A percentile compares a stretch with the other conserved stretches of the same genome.
Conservation (phyloP, 192 early-diverging fungal genomes). For the Umbelopsis isabellina region DNA sequence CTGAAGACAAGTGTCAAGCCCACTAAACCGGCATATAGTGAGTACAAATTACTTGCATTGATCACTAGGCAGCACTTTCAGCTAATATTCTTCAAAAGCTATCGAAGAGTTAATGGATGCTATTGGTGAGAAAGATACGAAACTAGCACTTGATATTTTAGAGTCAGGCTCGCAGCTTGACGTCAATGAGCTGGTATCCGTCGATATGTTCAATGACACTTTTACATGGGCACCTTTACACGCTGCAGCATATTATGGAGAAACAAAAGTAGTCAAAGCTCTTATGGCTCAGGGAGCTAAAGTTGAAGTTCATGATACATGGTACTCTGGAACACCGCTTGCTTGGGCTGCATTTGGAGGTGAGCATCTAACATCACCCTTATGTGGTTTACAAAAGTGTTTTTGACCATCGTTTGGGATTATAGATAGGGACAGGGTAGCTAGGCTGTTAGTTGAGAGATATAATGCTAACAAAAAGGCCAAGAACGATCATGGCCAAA, state of each 20-base stretch:
- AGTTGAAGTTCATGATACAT: conserved; percentile 82
- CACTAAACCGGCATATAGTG: not conserved
- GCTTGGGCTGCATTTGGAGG: conserved; percentile 90
- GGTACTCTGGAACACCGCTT: conserved; percentile 81
- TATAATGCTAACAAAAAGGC: conserved; percentile 77
- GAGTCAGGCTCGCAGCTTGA: conserved; percentile 20
- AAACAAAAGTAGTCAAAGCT: conserved; percentile 63
- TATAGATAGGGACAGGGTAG: conserved; percentile 60
- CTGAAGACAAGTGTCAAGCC: not conserved
- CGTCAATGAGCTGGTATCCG: conserved; percentile 31
- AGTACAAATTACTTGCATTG: not conserved
- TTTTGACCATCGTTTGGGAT: not conserved
- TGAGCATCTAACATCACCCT: not conserved
- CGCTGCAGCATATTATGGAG: conserved; percentile 83
- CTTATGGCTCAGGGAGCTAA: conserved; percentile 79
- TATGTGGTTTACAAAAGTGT: not conserved
- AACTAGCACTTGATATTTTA: conserved; percentile 20
- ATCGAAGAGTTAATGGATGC: conserved; percentile 19
- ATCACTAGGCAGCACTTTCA: not conserved
- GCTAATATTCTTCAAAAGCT: not conserved
- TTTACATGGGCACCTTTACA: conserved; percentile 89
- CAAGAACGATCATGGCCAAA: conserved; percentile 77
- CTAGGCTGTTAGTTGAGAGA: conserved; percentile 72
- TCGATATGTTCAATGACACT: conserved; percentile 48
- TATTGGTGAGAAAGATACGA: conserved; percentile 23